These are phyloP conservation scores for Aspergillus luchuensis DNA, from an alignment of 2,329 filamentous ascomycete species.

Conservation along the genomic window DNA sequence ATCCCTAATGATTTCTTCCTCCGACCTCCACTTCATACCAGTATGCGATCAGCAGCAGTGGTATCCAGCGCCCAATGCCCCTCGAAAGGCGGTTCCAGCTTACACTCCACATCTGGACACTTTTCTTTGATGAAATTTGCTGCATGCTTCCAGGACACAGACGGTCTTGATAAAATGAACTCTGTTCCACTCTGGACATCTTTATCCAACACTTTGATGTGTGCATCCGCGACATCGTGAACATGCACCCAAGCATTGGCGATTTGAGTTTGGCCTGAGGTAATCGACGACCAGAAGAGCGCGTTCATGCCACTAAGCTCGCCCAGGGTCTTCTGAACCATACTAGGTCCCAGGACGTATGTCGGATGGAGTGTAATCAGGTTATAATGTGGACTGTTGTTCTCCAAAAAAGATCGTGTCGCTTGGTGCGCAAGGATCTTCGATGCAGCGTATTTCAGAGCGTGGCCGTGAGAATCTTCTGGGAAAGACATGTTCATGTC, in stretches of 20 bases:
- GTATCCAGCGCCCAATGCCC: constrained; percentile 75
- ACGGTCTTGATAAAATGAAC: constrained; percentile 15
- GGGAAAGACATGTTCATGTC: not conserved
- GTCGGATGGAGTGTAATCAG: constrained; percentile 1
- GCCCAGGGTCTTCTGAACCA: not conserved
- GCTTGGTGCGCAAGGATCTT: constrained; percentile 2
- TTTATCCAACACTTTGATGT: constrained; percentile 18
- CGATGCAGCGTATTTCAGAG: not conserved
- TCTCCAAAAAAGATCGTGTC: not conserved
- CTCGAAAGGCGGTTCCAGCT: constrained; percentile 29
- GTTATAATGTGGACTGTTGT: not conserved
- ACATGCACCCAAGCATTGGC: constrained; percentile 22
- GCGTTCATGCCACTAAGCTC: constrained; percentile 3
- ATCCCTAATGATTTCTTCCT: constrained; percentile 18
- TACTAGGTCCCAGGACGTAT: not conserved
- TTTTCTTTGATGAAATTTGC: constrained; percentile 8
- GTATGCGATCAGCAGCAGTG: constrained; percentile 57
- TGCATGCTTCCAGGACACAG: constrained; percentile 19
- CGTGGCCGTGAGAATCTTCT: not conserved
- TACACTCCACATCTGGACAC: constrained; percentile 14
- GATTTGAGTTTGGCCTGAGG: not conserved
- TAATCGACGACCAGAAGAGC: not conserved
- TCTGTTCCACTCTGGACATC: constrained; percentile 11
- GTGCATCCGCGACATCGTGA: constrained; percentile 25
- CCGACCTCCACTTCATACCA: constrained; percentile 14